Evolutionary conservation across 2,329 filamentous ascomycete genomes (phyloP).

Genomic region (Juglanconis juglandina): DNA sequence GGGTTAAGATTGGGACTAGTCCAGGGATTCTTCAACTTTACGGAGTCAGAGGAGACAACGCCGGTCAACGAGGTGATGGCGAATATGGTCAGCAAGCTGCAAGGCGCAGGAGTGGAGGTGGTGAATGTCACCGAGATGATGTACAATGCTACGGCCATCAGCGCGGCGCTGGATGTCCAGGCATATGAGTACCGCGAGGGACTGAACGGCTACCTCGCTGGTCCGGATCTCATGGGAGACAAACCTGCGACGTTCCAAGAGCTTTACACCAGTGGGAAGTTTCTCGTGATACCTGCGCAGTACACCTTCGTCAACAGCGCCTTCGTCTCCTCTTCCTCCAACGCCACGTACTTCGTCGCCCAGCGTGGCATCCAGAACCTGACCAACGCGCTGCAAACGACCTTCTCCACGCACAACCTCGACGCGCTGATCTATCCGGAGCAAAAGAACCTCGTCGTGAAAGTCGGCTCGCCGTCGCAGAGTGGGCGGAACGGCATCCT

Average conservation of each 20-base stretch:
- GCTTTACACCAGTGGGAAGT: constrained; percentile 48
- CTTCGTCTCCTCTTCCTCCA: constrained; percentile 46
- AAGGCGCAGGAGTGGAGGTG: constrained; percentile 44
- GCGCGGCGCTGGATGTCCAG: constrained; percentile 53
- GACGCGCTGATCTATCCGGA: constrained; percentile 63
- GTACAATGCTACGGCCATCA: constrained; percentile 52
- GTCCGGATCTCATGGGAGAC: constrained; percentile 36
- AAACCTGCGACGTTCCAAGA: constrained; percentile 44
- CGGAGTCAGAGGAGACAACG: constrained; percentile 46
- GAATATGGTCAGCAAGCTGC: constrained; percentile 42
- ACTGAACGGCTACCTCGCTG: constrained; percentile 54
- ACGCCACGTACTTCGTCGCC: constrained; percentile 42
- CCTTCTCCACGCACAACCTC: constrained; percentile 46
- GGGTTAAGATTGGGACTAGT: constrained; percentile 32
- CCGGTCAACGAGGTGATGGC: constrained; percentile 55
- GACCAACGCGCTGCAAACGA: constrained; percentile 45
- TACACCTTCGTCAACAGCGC: constrained; percentile 52
- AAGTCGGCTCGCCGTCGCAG: constrained; percentile 54
- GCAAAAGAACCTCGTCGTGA: constrained; percentile 61
- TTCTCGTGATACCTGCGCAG: constrained; percentile 58
- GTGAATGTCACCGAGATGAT: constrained; percentile 45
- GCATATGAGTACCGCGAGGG: constrained; percentile 55
- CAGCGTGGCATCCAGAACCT: constrained; percentile 50
- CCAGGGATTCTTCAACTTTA: constrained; percentile 57
- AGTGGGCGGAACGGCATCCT: constrained; percentile 50